These are phyloP conservation scores for slime mould (Dictyostelium discoideum) DNA, from an alignment of 78 protist species.

Conservation along the genomic window DNA sequence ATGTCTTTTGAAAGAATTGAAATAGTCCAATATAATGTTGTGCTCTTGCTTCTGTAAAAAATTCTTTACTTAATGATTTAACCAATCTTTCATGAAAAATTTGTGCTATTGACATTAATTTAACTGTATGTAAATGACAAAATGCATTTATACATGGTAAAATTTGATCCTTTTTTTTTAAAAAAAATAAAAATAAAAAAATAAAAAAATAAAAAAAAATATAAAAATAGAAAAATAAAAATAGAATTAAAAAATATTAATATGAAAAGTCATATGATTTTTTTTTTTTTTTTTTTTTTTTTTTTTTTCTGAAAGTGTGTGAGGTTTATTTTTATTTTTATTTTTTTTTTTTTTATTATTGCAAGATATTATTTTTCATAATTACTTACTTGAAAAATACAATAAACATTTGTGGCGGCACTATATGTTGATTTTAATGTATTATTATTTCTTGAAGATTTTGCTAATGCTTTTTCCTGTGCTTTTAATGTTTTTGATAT, in stretches of 20 bases:
- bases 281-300: neutral
- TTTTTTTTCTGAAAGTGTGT: neutral
- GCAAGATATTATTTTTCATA: too few species aligned
- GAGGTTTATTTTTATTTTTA: neutral
- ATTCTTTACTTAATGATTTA: constrained; percentile 19
- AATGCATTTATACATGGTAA: constrained; percentile 77
- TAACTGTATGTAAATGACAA: constrained; percentile 20
- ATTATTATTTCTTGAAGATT: constrained; percentile 6
- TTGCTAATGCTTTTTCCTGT: neutral
- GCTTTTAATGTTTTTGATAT: neutral
- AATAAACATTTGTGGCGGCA: constrained; percentile 18
- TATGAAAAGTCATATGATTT: neutral
- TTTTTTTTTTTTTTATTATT: too few species aligned
- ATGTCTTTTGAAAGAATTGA: constrained; percentile 12
- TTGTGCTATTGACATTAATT: constrained; percentile 45
- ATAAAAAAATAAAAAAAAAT: neutral
- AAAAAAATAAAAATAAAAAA: neutral
- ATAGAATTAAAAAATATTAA: neutral
- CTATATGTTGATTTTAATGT: neutral
- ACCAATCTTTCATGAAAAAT: constrained; percentile 72
- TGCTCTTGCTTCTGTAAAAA: constrained; percentile 25
- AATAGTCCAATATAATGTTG: constrained; percentile 49
- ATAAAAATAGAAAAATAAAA: neutral
- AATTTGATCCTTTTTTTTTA: constrained; percentile 50
- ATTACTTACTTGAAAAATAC: constrained; percentile 58